A percentile compares a stretch with the other conserved stretches of the same genome.
These are phyloP conservation scores for Filobasidium wieringae DNA, from an alignment of 768 basidiomycete species.

Conservation along the genomic window DNA sequence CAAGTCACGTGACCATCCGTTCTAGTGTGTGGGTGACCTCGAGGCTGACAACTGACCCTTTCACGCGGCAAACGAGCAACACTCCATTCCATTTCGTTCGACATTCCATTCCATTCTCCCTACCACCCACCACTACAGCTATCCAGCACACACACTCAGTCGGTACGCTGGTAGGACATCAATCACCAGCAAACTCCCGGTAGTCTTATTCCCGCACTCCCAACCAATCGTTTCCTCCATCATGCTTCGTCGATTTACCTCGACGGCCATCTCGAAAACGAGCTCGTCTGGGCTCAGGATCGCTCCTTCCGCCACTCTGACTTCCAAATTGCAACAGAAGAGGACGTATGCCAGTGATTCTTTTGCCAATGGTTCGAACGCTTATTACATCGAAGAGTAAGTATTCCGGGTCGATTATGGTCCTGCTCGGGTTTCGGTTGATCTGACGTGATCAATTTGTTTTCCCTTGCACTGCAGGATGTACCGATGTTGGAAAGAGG, in stretches of 20 bases:
- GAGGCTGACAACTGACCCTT: no score
- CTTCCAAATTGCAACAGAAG: constrained; percentile 1
- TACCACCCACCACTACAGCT: no score
- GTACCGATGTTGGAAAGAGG: constrained; percentile 57
- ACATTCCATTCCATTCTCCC: no score
- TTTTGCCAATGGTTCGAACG: constrained; percentile 88
- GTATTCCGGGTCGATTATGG: constrained; percentile 7
- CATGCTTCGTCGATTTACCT: background rate
- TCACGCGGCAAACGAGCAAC: no score
- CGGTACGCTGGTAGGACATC: no score
- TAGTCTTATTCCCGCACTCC: no score
- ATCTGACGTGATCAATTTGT: background rate
- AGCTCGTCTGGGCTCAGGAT: background rate
- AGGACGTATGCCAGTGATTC: constrained; percentile 25
- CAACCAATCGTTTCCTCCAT: no score
- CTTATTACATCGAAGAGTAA: constrained; percentile 77
- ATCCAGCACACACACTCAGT: no score
- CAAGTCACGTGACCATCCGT: no score
- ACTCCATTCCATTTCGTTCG: no score
- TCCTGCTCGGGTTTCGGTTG: background rate
- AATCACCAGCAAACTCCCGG: no score
- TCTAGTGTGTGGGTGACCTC: no score
- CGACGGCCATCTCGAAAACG: background rate
- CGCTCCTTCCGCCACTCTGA: background rate
- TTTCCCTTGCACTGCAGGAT: constrained; percentile 43